Evolutionary conservation across 805 yeast species (phyloP).

Genomic region (Komagataella pastoris): DNA sequence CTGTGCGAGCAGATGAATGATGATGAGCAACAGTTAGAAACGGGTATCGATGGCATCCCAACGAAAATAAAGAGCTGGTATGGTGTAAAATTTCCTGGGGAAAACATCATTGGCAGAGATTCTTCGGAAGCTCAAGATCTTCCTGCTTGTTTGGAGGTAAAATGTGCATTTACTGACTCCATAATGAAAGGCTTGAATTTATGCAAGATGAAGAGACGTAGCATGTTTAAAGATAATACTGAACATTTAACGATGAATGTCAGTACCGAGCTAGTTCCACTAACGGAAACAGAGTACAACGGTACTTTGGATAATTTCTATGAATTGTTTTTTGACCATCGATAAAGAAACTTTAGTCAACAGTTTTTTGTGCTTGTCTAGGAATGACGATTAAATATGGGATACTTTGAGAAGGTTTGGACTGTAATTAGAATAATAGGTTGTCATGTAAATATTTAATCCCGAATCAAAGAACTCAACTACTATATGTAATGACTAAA

Average conservation of each 20-base stretch:
- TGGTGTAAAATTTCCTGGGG: neutral
- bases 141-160: neutral
- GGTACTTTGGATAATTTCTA: neutral
- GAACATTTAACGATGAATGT: neutral
- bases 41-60: neutral
- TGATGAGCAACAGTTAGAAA: neutral
- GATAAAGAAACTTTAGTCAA: neutral
- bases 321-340: neutral
- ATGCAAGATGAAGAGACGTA: neutral
- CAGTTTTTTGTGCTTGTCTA: neutral
- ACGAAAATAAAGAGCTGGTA: neutral
- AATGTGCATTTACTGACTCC: neutral
- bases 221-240: neutral
- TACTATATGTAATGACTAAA: neutral
- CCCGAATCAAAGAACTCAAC: neutral
- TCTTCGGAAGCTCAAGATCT: neutral
- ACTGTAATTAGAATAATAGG: neutral
- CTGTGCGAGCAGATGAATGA: neutral
- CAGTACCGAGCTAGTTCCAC: neutral
- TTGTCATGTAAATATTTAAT: no score
- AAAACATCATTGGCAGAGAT: neutral
- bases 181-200: neutral
- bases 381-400: neutral
- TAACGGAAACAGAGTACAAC: neutral
- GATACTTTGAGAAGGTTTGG: neutral